Base-by-base conservation (phyloP, 257 asterid species). In the Jasminum sambac region DNA sequence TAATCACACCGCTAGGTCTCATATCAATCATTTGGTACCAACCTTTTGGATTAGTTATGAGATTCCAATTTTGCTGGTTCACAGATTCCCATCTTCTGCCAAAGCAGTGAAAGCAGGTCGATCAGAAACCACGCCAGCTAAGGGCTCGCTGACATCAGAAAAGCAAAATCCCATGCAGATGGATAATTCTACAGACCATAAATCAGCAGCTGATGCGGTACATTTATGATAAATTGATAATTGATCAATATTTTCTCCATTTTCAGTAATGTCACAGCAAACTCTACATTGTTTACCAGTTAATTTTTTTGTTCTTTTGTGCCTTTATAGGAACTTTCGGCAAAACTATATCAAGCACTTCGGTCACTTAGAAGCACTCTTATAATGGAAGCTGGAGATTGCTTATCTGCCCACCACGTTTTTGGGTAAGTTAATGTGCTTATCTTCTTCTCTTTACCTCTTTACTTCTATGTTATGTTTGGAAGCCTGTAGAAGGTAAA, bases 61-160 rank as follows among this genome's bases (percentile, higher is more conserved):
- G 48, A 40, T 21, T 57, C 74, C 70, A 26, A 17, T 42, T 23
- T 19, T 11, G 39, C 71, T 43, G 50, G 70, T 72, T 66, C 84
- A 77, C 89, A 92, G 98, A 80, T 75, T 92, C 64, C 91, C 95
- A 11, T 76, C 86, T 71, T 77, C 84, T 46, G 76, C 59, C 67
- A 85, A 88, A 75, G 82, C 89, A 70, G 58, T 73, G 64, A 89
- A 92, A 83, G 70, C 77, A 72, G 72, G 84, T 72, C 84, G 80
- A 76, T 67, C 78, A 57, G 95, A 77, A 72, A 84, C 83, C 74
- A 84, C 96, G 64, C 93, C 96, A 46, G 95, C 95, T 60, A 91
- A 91, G 82, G 92, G 87, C 59, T 64, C 92, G 40, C 72, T 86
- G 76, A 59, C 75, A 25, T 76, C 88, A 34, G 90, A 70, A 72